Evolutionary conservation across 495 filamentous ascomycete species (phyloP).

Genomic region (Aspergillus wentii): DNA sequence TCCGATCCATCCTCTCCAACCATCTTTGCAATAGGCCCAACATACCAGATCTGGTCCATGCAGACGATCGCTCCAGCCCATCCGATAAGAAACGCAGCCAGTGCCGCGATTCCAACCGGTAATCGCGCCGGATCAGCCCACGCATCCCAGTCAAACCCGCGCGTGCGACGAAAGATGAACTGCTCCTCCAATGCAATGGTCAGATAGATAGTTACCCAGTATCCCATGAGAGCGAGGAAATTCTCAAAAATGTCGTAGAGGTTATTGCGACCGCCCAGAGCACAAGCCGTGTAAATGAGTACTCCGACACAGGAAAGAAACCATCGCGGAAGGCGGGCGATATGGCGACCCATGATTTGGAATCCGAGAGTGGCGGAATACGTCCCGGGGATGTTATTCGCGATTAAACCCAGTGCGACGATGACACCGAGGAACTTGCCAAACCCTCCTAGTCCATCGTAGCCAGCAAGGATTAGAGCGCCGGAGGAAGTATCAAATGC

Average conservation of each 20-base stretch:
- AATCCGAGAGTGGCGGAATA: slow-evolving; percentile 59
- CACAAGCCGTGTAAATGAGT: slow-evolving; percentile 51
- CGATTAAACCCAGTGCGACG: too few species aligned
- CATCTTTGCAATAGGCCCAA: slow-evolving; percentile 49
- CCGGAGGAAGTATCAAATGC: too few species aligned
- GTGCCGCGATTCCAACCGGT: slow-evolving; percentile 55
- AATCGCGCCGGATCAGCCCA: slow-evolving; percentile 49
- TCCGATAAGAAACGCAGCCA: slow-evolving; percentile 53
- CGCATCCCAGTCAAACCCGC: slow-evolving; percentile 50
- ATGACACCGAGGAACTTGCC: too few species aligned
- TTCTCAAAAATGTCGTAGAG: slow-evolving; percentile 54
- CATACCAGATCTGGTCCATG: slow-evolving; percentile 58
- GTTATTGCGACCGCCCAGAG: slow-evolving; percentile 45
- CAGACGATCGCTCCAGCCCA: slow-evolving; percentile 59
- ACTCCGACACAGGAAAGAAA: slow-evolving; percentile 46
- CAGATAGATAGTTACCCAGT: slow-evolving; percentile 53
- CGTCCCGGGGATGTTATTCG: too few species aligned
- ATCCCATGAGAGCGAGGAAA: slow-evolving; percentile 56
- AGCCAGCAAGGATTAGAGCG: too few species aligned
- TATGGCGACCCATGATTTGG: slow-evolving; percentile 46
- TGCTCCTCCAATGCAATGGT: slow-evolving; percentile 49
- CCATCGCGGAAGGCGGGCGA: slow-evolving; percentile 41
- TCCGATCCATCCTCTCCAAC: too few species aligned
- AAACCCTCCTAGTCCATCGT: too few species aligned
- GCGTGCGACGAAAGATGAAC: slow-evolving; percentile 40